Base-by-base conservation (phyloP, 495 filamentous ascomycete species). In the Aspergillus saccharolyticus region DNA sequence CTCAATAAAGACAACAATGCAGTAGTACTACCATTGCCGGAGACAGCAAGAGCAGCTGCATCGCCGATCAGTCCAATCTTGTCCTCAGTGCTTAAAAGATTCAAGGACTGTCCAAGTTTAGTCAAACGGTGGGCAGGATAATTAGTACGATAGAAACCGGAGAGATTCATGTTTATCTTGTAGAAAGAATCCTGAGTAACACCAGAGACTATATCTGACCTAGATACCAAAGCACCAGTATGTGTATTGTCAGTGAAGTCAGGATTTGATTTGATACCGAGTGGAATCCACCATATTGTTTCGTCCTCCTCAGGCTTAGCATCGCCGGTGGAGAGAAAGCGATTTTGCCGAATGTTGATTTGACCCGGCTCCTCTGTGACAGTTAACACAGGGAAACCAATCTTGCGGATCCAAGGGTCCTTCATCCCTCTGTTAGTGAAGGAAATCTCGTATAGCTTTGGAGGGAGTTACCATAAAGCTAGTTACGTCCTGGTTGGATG, bases 261-360 rank as follows among this genome's bases (percentile, higher is more conserved):
- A 53, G 71, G 49, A 16, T 74, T 80, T 10, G 83, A 80, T 64
- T 85, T 87, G 45, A 98, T 75, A 20, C 87, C 86, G 15, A 97
- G 80, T 17, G 94, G 94, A 62, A 97, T 83, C 92, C 94, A 97
- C 94, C 94, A 98, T n/a, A 81, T 84, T 1, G 90, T 96, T 66
- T 88, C 70, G 69, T 98, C 91, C 53, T 98, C 94, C 64, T 91
- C 85, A 5, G 90, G 85, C 66, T 90, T 96, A 46, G 88, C 87
- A 69, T 97, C 94, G 15, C 94, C 94, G 25, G 90, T 91, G 43
- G 85, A 87, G 16, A 98, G 78, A 79, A 96, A 98, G 56, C 94
- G 87, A 44, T 78, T 85, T 72, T 98, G 94, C 54, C 86, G 86
- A 50, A 97, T 72, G 33, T 82, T 79, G 57, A 98, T 88, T 64